Conservation (phyloP, 2,329 filamentous ascomycete species). For the Colletotrichum horii region DNA sequence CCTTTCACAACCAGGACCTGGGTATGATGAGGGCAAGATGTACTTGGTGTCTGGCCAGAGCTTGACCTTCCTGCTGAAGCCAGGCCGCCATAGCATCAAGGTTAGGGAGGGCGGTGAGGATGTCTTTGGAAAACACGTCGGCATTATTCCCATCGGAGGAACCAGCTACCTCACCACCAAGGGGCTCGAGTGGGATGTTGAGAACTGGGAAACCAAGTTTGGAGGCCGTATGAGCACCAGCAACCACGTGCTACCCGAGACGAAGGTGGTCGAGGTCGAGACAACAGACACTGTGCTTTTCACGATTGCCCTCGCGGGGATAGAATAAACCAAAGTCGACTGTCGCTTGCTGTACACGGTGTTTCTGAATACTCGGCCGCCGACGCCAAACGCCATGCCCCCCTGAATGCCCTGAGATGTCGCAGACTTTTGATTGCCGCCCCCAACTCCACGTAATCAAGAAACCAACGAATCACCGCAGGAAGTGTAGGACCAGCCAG, state of each 20-base stretch:
- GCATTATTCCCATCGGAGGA: conserved; percentile 85
- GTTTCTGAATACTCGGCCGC: neutral
- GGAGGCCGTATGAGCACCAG: conserved; percentile 79
- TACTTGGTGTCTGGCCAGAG: conserved; percentile 84
- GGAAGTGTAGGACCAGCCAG: conserved; percentile 85
- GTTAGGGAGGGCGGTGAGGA: conserved; percentile 58
- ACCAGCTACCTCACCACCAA: conserved; percentile 77
- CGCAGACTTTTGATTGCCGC: neutral
- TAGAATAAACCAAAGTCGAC: conserved; percentile 21
- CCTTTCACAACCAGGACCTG: conserved; percentile 58
- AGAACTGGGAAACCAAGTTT: conserved; percentile 79
- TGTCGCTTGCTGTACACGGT: conserved; percentile 13
- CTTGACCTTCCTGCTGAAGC: conserved; percentile 80
- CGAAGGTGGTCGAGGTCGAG: conserved; percentile 65
- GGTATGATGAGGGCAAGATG: conserved; percentile 61
- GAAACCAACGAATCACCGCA: conserved; percentile 63
- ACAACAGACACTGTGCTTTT: conserved; percentile 73
- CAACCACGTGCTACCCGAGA: conserved; percentile 71
- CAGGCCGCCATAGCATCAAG: conserved; percentile 70
- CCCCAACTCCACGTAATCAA: neutral
- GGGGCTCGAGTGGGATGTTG: conserved; percentile 91
- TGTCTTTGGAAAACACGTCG: conserved; percentile 78
- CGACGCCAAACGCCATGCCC: conserved; percentile 16
- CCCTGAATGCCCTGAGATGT: neutral
- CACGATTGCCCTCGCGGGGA: conserved; percentile 66